Conservation (phyloP, 2,329 filamentous ascomycete genomes). For the Alternaria triticina region DNA sequence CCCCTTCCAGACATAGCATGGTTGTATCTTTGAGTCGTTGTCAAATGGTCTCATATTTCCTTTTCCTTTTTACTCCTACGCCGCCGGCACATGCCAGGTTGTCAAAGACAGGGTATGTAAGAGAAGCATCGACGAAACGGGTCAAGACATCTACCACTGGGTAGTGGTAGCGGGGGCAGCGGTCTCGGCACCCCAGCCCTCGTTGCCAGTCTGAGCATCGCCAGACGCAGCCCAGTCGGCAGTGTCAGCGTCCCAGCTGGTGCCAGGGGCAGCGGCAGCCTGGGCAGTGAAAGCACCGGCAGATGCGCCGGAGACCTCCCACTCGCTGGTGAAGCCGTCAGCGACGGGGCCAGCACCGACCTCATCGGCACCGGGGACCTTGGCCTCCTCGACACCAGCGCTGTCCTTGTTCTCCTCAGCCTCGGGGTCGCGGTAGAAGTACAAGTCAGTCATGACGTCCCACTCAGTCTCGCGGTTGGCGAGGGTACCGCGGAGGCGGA, state of each 20-base stretch:
- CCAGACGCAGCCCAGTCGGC: slow-evolving; percentile 73
- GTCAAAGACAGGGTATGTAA: slow-evolving; percentile 46
- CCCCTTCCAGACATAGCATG: slow-evolving; percentile 14
- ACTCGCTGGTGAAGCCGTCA: slow-evolving; percentile 80
- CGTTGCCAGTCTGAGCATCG: slow-evolving; percentile 53
- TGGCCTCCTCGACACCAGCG: slow-evolving; percentile 80
- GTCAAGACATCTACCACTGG: slow-evolving; percentile 53
- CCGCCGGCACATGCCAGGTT: slow-evolving; percentile 26
- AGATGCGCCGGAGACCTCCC: slow-evolving; percentile 75
- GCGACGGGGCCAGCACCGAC: slow-evolving; percentile 80
- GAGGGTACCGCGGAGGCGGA: slow-evolving; percentile 96
- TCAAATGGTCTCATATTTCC: slow-evolving; percentile 33
- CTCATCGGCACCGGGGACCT: slow-evolving; percentile 85
- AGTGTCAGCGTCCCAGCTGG: slow-evolving; percentile 69
- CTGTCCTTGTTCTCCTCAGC: slow-evolving; percentile 98
- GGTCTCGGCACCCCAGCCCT: slow-evolving; percentile 58
- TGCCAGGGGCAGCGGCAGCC: slow-evolving; percentile 67
- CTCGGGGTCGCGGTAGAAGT: slow-evolving; percentile 99
- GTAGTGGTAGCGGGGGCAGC: slow-evolving; percentile 42
- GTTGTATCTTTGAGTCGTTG: slow-evolving; percentile 15
- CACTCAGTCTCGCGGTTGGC: slow-evolving; percentile 94
- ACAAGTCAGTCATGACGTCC: slow-evolving; percentile 99
- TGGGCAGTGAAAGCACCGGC: slow-evolving; percentile 66
- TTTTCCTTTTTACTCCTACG: slow-evolving; percentile 41
- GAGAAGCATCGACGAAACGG: slow-evolving; percentile 20